phyloP scores from a whole-genome alignment of 164 flowering plant species.

The Pachysandra terminalis region DNA sequence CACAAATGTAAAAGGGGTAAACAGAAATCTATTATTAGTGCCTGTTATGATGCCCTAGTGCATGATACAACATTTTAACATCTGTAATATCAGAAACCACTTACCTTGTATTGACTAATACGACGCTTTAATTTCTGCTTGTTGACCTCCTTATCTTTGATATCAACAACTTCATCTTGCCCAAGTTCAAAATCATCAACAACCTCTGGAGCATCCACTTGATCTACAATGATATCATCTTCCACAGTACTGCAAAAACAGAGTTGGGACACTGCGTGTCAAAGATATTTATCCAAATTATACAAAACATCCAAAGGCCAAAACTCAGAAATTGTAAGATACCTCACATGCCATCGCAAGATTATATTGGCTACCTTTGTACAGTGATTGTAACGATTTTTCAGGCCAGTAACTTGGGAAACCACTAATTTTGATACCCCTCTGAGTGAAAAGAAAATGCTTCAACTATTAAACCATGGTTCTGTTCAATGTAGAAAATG shows the following conservation, averaged over 20 bases:
- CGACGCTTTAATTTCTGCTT: constrained; percentile 85
- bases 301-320: not conserved
- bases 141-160: constrained; percentile 84
- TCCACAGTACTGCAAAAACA: constrained; percentile 71
- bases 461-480: too few species aligned
- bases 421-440: too few species aligned
- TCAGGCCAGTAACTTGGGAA: too few species aligned
- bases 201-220: constrained; percentile 74
- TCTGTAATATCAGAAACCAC: constrained; percentile 9
- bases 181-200: constrained; percentile 94
- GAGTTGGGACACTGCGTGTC: constrained; percentile 14
- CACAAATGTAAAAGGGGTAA: not conserved
- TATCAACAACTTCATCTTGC: constrained; percentile 80
- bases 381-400: too few species aligned
- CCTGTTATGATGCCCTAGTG: not conserved
- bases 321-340: not conserved
- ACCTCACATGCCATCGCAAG: not conserved
- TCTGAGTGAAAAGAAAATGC: too few species aligned
- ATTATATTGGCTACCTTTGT: not conserved
- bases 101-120: constrained; percentile 68
- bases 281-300: constrained; percentile 10
- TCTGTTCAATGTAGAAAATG: too few species aligned
- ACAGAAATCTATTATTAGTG: not conserved
- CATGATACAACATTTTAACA: not conserved
- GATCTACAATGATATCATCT: constrained; percentile 88